Percentiles rank a stretch among this genome's conserved stretches.
phyloP scores from a whole-genome alignment of 108 stramenopile genomes.

The Skeletonema marinoi region DNA sequence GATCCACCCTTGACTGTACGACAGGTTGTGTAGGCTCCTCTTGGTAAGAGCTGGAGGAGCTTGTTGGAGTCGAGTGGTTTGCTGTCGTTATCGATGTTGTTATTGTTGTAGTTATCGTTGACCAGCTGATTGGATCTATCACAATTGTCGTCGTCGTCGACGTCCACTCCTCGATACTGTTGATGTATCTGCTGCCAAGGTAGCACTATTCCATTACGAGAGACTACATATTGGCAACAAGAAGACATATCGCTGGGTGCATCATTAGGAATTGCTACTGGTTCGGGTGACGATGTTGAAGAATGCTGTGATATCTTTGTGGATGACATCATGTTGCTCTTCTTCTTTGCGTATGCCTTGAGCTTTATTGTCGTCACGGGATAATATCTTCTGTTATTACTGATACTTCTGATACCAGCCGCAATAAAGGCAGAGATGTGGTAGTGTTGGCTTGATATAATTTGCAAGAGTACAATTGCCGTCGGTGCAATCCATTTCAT shows the following conservation, averaged over 20 bases:
- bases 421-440: too few relatives aligned
- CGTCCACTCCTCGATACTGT: neutral
- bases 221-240: constrained; percentile 9
- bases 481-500: too few relatives aligned
- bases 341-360: too few relatives aligned
- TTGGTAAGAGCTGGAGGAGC: constrained; percentile 30
- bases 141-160: neutral
- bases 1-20: constrained; percentile 35
- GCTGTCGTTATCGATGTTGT: neutral
- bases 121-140: neutral
- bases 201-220: constrained; percentile 18
- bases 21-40: constrained; percentile 46
- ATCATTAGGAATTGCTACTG: neutral
- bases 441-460: too few relatives aligned
- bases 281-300: neutral
- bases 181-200: constrained; percentile 23
- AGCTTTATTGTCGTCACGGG: too few relatives aligned
- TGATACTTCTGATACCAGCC: too few relatives aligned
- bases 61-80: constrained; percentile 21
- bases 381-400: too few relatives aligned
- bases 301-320: too few relatives aligned
- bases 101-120: neutral
- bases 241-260: neutral
- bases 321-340: too few relatives aligned
- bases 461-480: too few relatives aligned